Conservation (phyloP, 2,329 filamentous ascomycete genomes). For the Mariannaea elegans region DNA sequence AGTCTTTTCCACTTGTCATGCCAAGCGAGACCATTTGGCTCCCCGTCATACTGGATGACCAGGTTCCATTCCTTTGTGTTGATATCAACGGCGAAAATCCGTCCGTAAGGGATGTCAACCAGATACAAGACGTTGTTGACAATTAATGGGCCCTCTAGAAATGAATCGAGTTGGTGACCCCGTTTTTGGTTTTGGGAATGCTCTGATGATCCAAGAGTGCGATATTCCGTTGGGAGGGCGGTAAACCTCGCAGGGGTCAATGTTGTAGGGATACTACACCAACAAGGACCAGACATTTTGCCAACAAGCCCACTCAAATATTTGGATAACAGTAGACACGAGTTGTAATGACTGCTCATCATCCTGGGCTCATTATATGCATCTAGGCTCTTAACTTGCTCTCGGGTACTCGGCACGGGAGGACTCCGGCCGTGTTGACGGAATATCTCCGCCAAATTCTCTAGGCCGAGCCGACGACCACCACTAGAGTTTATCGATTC, state of each 20-base stretch:
- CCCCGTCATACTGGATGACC: slow-evolving; percentile 18
- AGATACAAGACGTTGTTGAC: not conserved
- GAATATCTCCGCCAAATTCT: not conserved
- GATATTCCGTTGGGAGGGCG: slow-evolving; percentile 11
- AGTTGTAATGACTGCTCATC: not conserved
- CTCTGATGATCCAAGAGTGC: slow-evolving; percentile 9
- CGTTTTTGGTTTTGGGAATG: slow-evolving; percentile 25
- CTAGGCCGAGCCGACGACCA: no score
- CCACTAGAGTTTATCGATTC: no score
- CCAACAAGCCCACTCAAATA: not conserved
- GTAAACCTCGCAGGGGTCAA: not conserved
- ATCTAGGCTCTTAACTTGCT: not conserved
- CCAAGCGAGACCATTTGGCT: slow-evolving; percentile 25
- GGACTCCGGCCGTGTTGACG: not conserved
- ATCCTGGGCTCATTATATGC: not conserved
- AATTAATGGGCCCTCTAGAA: slow-evolving; percentile 5
- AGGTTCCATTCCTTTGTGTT: slow-evolving; percentile 13
- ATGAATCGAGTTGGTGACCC: slow-evolving; percentile 12
- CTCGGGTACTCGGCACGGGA: not conserved
- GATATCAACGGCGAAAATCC: slow-evolving; percentile 1
- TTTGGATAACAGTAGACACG: not conserved
- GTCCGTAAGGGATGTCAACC: slow-evolving; percentile 5
- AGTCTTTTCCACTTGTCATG: slow-evolving; percentile 4
- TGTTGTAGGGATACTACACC: not conserved
- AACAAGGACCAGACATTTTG: not conserved